Conservation (phyloP, 352 stramenopile genomes). For the Globisporangium irregulare region DNA sequence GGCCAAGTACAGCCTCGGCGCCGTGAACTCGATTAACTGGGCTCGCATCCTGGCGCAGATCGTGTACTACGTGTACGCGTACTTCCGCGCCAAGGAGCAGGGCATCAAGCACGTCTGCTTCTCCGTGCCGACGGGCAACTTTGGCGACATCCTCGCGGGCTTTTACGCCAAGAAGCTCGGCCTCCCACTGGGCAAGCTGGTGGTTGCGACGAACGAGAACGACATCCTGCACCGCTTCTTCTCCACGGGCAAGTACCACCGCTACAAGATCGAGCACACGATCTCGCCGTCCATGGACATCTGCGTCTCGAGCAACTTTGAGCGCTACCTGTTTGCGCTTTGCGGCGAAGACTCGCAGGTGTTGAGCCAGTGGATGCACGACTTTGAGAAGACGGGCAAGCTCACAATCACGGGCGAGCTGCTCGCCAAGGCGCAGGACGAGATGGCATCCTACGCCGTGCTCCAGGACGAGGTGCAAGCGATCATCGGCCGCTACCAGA, state of each 20-base stretch:
- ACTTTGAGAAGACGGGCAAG: conserved; percentile 94
- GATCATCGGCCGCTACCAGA: conserved; percentile 92
- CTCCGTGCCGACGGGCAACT: conserved; percentile 98
- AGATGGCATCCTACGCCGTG: conserved; percentile 94
- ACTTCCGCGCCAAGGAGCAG: conserved; percentile 86
- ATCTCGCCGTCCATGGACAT: conserved; percentile 99
- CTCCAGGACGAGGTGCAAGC: conserved; percentile 83
- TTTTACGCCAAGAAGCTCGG: conserved; percentile 96
- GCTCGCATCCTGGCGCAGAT: conserved; percentile 98
- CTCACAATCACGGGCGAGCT: conserved; percentile 91
- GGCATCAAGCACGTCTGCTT: conserved; percentile 86
- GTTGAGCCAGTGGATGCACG: conserved; percentile 92
- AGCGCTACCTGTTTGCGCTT: conserved; percentile 97
- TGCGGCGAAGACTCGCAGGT: conserved; percentile 91
- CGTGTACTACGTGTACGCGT: conserved; percentile 99
- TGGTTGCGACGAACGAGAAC: conserved; percentile 99
- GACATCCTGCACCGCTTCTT: conserved; percentile 99
- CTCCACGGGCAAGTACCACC: conserved; percentile 95
- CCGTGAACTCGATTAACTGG: conserved; percentile 99
- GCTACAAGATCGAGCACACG: conserved; percentile 90
- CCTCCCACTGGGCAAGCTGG: conserved; percentile 93
- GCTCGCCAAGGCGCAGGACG: conserved; percentile 84
- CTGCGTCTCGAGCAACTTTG: conserved; percentile 99
- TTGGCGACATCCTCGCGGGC: conserved; percentile 97
- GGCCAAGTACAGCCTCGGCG: conserved; percentile 91